Percentiles rank a stretch among this genome's conserved stretches.
phyloP scores from a whole-genome alignment of 1,284 basidiomycete genomes.

The Tremellales sp. region DNA sequence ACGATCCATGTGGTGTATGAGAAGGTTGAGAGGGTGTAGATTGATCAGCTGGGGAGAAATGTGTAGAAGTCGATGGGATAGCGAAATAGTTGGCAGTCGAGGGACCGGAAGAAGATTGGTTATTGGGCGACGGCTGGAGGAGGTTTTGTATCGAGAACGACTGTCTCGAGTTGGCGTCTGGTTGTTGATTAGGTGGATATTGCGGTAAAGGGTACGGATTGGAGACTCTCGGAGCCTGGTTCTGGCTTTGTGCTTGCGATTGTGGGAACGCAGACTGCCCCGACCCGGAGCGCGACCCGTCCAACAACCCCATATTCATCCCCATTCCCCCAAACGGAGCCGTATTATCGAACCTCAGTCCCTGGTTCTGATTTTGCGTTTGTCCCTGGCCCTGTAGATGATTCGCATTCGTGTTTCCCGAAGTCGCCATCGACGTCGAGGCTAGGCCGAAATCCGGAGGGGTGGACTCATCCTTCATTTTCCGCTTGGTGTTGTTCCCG shows the following conservation, averaged over 20 bases:
- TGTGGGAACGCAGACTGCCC: background rate
- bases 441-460: background rate
- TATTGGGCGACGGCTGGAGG: conserved; percentile 4
- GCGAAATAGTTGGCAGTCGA: conserved; percentile 1
- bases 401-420: background rate
- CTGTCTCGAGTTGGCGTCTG: background rate
- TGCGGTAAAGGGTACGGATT: conserved; percentile 11
- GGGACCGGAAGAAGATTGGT: background rate
- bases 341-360: too few relatives aligned
- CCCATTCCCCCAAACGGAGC: background rate
- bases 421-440: background rate
- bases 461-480: conserved; percentile 14
- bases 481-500: conserved; percentile 39
- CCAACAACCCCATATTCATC: background rate
- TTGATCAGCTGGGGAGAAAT: conserved; percentile 10
- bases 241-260: background rate
- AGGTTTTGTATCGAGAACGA: conserved; percentile 11
- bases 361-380: too few relatives aligned
- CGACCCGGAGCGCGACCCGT: background rate
- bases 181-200: conserved; percentile 4
- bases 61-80: conserved; percentile 5
- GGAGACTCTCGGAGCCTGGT: background rate
- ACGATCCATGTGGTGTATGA: background rate
- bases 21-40: conserved; percentile 7
- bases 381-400: background rate